Evolutionary conservation across 306 rosid species (phyloP), one percentile per base, ranked within the genome.

Genomic region (Morella rubra): DNA sequence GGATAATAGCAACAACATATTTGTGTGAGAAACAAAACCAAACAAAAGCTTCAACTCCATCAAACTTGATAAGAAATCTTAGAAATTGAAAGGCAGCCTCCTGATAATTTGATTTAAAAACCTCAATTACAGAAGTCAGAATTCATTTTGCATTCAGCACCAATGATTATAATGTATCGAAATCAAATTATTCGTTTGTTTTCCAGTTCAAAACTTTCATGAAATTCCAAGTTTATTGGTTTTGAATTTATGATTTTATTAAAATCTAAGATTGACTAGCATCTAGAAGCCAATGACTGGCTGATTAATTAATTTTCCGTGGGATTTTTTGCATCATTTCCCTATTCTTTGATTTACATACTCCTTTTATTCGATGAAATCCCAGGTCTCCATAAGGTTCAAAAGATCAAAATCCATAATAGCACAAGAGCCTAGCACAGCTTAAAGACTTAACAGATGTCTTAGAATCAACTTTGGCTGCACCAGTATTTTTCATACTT

Each of bases 401-500:
- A 42, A 42, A 41, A 42, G 50, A 32, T 8, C 16, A 66, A 66
- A 66, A 66, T 66, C n/a, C 41, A 66, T 10, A 41, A 42, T 16
- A 42, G 20, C 18, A 44, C 16, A 16, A 61, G 37, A 61, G 44
- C 19, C 44, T 14, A 61, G 16, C 14, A 24, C 65, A 37, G 32
- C 50, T 8, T 66, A 66, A 66, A 66, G 71, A 42, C 41, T 66
- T 4, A 66, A 41, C 42, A 42, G 12, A 44, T 44, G 15, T 65
- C 64, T 37, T 66, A 66, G 14, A 42, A 66, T 66, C 16, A 4
- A 59, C 44, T 41, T 16, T 74, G 20, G 72, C 69, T 70, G 27
- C 78, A 69, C 13, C 61, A 40, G 58, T 56, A n/a, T 22, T 60
- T 61, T 13, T 44, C 62, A 56, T 78, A 88, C 99, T 92, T 82